A percentile compares a stretch with the other conserved stretches of the same genome.
These are phyloP conservation scores for Amphirosellinia nigrospora DNA, from an alignment of 495 filamentous ascomycete genomes.

Conservation along the genomic window DNA sequence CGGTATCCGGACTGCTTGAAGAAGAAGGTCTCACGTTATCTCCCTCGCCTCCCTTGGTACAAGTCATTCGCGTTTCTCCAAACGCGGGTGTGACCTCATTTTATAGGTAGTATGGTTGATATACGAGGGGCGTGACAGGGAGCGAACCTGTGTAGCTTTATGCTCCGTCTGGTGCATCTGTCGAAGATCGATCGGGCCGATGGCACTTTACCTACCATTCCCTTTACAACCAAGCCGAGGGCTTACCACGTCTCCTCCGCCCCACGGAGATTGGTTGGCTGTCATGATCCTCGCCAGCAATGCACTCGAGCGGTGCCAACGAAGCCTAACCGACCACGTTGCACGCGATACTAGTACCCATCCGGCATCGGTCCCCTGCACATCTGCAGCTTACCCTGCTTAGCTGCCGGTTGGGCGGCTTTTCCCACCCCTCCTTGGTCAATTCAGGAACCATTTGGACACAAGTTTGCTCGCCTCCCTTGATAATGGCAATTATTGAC, in stretches of 20 bases:
- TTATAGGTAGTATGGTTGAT: neutral
- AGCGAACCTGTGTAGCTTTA: neutral
- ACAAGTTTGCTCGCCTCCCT: constrained; percentile 2
- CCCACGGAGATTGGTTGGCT: constrained; percentile 25
- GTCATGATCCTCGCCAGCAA: neutral
- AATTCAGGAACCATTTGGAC: constrained; percentile 23
- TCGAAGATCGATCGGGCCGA: neutral
- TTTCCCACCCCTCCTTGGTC: constrained; percentile 22
- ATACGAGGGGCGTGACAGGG: neutral
- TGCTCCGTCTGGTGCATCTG: neutral
- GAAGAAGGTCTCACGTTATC: neutral
- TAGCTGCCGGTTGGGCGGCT: constrained; percentile 22
- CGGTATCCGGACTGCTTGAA: neutral
- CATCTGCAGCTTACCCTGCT: constrained; percentile 18
- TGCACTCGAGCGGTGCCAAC: constrained; percentile 24
- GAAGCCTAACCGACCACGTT: constrained; percentile 27
- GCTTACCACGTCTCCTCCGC: constrained; percentile 16
- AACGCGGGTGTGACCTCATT: constrained; percentile 5
- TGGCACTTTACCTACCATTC: constrained; percentile 2
- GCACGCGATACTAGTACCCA: constrained; percentile 15
- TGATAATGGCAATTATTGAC: constrained; percentile 10
- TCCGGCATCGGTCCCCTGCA: constrained; percentile 17
- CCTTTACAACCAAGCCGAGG: neutral
- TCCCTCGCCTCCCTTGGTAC: neutral
- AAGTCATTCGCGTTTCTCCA: neutral